A percentile compares a stretch with the other conserved stretches of the same genome.
These are phyloP conservation scores for Clonostachys solani DNA, from an alignment of 2,329 filamentous ascomycete species.

Conservation along the genomic window DNA sequence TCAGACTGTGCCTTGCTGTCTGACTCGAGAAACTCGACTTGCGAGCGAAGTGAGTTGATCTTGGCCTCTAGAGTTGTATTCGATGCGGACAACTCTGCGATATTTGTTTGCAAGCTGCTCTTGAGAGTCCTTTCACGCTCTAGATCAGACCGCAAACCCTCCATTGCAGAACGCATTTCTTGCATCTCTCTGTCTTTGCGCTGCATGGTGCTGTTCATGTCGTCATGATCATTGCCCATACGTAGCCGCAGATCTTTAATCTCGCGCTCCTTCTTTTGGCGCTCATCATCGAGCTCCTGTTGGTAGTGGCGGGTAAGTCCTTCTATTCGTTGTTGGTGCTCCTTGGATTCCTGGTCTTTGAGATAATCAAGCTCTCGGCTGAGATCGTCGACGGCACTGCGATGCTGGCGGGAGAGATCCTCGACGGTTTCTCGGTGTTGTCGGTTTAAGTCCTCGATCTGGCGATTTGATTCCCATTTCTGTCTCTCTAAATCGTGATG, in stretches of 20 bases:
- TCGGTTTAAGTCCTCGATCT: constrained; percentile 48
- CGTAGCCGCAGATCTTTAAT: constrained; percentile 58
- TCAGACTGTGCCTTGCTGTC: constrained; percentile 86
- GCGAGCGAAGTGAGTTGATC: constrained; percentile 70
- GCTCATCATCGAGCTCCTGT: constrained; percentile 63
- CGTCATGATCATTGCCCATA: constrained; percentile 46
- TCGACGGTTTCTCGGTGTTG: constrained; percentile 26
- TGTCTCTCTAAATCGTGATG: constrained; percentile 28
- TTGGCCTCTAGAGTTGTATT: constrained; percentile 69
- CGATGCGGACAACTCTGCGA: constrained; percentile 56
- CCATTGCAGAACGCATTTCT: constrained; percentile 35
- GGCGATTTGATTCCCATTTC: constrained; percentile 30
- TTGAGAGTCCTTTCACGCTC: constrained; percentile 63
- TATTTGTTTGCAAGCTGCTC: constrained; percentile 40
- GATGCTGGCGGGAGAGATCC: constrained; percentile 27
- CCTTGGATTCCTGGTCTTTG: constrained; percentile 42
- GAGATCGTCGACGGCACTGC: constrained; percentile 23
- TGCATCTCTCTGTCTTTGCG: constrained; percentile 52
- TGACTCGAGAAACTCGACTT: constrained; percentile 86
- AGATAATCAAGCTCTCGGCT: constrained; percentile 38
- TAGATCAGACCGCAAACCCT: constrained; percentile 43
- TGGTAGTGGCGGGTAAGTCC: constrained; percentile 59
- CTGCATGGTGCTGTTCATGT: constrained; percentile 39
- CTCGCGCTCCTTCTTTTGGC: constrained; percentile 52
- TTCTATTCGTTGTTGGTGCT: constrained; percentile 65